These are phyloP conservation scores for Pythium plurisporium DNA, from an alignment of 352 stramenopile species.

Conservation along the genomic window DNA sequence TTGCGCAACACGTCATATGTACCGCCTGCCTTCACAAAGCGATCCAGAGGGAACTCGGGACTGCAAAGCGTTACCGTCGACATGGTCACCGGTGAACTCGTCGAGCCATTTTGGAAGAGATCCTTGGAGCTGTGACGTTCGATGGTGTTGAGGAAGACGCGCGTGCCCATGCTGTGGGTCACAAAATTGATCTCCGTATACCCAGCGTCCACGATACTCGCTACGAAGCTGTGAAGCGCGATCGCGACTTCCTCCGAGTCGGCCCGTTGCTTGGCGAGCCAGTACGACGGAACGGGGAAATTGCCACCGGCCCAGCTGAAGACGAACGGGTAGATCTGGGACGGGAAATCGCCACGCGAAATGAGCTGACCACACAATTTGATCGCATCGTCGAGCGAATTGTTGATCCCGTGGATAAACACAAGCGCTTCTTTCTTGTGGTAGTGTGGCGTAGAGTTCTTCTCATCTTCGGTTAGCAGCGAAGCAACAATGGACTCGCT, in stretches of 20 bases:
- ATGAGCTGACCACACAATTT: conserved; percentile 53
- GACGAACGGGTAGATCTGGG: conserved; percentile 59
- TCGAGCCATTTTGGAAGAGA: conserved; percentile 34
- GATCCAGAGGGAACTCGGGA: conserved; percentile 45
- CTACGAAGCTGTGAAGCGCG: conserved; percentile 44
- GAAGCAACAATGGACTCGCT: not conserved
- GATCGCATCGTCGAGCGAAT: conserved; percentile 58
- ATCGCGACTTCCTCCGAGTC: conserved; percentile 11
- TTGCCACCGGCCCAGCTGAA: conserved; percentile 68
- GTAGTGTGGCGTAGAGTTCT: not conserved
- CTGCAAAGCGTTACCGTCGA: conserved; percentile 28
- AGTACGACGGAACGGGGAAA: conserved; percentile 1
- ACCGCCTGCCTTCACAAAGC: conserved; percentile 36
- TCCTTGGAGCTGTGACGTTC: conserved; percentile 40
- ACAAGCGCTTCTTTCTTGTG: conserved; percentile 41
- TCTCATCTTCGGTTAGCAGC: not conserved
- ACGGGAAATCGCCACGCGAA: conserved; percentile 53
- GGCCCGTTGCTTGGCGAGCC: conserved; percentile 1
- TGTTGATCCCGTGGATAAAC: conserved; percentile 66
- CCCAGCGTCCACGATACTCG: conserved; percentile 53
- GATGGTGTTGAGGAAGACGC: conserved; percentile 49
- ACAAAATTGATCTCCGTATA: conserved; percentile 66
- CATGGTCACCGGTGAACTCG: not conserved
- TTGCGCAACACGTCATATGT: conserved; percentile 37
- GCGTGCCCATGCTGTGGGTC: conserved; percentile 60